phyloP scores from a whole-genome alignment of 1,284 basidiomycete species.

The Fomes fomentarius region DNA sequence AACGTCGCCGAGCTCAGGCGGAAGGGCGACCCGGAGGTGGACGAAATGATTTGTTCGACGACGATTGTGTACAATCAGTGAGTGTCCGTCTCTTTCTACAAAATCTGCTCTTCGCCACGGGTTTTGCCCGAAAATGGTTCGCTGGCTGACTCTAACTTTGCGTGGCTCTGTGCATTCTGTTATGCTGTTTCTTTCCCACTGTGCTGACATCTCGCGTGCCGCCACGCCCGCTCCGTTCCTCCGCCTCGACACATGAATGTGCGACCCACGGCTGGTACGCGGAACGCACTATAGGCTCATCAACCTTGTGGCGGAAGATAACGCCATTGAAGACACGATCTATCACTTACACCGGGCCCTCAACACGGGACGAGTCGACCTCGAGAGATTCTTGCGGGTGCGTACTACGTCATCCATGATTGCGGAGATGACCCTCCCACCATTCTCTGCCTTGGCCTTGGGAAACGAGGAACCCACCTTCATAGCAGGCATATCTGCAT shows the following conservation, averaged over 20 bases:
- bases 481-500: constrained; percentile 5
- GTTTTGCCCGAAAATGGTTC: constrained; percentile 5
- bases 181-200: neutral
- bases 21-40: constrained; percentile 83
- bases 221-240: no score
- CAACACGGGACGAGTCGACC: constrained; percentile 89
- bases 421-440: constrained; percentile 2
- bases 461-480: neutral
- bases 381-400: constrained; percentile 90
- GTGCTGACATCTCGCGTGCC: no score
- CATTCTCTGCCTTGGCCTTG: constrained; percentile 10
- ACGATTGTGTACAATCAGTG: constrained; percentile 96
- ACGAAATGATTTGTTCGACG: constrained; percentile 94
- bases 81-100: constrained; percentile 41
- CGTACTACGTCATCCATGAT: constrained; percentile 33
- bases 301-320: constrained; percentile 97
- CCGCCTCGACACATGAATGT: no score
- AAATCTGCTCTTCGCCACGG: constrained; percentile 5
- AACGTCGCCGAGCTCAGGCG: constrained; percentile 71
- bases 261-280: constrained; percentile 5
- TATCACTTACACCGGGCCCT: constrained; percentile 96
- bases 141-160: constrained; percentile 1
- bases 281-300: constrained; percentile 66
- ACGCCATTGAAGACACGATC: constrained; percentile 97
- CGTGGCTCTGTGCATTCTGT: constrained; percentile 1